These are phyloP conservation scores for Rubia tinctorum DNA, from an alignment of 305 asterid genomes.

Conservation along the genomic window DNA sequence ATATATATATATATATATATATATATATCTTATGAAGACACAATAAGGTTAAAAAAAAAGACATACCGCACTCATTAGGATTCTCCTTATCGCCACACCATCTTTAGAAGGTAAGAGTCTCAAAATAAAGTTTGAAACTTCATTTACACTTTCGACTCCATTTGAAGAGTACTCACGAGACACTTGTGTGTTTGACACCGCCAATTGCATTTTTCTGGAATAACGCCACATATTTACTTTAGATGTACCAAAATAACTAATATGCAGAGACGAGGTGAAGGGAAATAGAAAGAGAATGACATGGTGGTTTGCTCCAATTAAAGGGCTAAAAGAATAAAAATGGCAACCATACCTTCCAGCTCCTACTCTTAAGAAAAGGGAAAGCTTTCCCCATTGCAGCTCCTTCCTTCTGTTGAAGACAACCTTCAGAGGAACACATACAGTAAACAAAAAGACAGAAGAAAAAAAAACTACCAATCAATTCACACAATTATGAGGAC, in stretches of 20 bases:
- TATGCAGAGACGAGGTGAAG: neutral
- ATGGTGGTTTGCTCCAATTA: neutral
- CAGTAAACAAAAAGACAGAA: neutral
- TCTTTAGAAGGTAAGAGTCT: constrained; percentile 73
- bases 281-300: no score
- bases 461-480: neutral
- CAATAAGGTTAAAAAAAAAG: constrained; percentile 13
- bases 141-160: constrained; percentile 42
- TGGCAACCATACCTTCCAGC: constrained; percentile 54
- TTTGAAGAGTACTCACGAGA: constrained; percentile 41
- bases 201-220: constrained; percentile 60
- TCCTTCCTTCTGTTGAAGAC: constrained; percentile 81
- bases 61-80: constrained; percentile 83
- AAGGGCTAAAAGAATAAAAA: neutral
- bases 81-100: constrained; percentile 82
- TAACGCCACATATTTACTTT: constrained; percentile 2
- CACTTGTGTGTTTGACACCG: constrained; percentile 39
- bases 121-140: constrained; percentile 65
- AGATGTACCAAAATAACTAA: neutral
- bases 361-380: constrained; percentile 71
- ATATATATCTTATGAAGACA: neutral
- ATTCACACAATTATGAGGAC: neutral
- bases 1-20: neutral
- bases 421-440: constrained; percentile 47
- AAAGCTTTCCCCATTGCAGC: constrained; percentile 82